Base-by-base conservation (phyloP, 2,329 filamentous ascomycete species). In the Aspergillus carbonarius region DNA sequence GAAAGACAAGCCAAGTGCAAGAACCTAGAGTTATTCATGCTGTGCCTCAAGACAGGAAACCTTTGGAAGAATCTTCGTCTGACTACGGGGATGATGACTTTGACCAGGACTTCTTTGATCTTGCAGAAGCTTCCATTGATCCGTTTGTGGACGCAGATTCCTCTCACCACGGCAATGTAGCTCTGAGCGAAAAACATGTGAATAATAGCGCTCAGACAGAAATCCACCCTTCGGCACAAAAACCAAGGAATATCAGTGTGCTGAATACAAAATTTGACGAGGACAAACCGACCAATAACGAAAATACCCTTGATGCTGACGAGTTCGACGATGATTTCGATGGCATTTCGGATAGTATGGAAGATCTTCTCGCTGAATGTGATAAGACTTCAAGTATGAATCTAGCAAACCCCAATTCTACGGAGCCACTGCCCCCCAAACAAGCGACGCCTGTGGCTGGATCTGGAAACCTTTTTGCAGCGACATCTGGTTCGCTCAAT, bases 291-390 rank as follows among this genome's bases (percentile, higher is more conserved):
- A 25, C 40, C 12, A 60, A 56, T 27, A 32, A 15, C 20, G 48
- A 59, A 17, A 17, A 51, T 52, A 39, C 42, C n/a, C 27, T 46
- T 49, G 53, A 60, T 42, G 75, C 79, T 44, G 84, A 89, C 53
- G 87, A 89, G 46, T 88, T 90, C 74, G 87, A 82, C 47, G 87
- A 90, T 61, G 87, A 90, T 58, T 87, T 88, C 60, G 85, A 88
- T 48, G 76, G 83, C 6, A 82, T 85, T 64, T 80, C 77, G 4
- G 85, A 83, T 58, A 83, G 85, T 66, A 71, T 88, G 52, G 82
- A 87, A 62, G 79, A 84, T 54, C 76, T 86, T 39, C 78, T 83
- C 44, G 84, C 83, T 17, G 72, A 83, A 52, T 85, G 82, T 66
- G 83, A 86, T 60, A 74, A 70, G 9, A 75, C 78, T 39, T 57